A percentile compares a stretch with the other conserved stretches of the same genome.
Evolutionary conservation across 176 grass and related monocot genomes (phyloP).

Genomic region (Microstegium vimineum): DNA sequence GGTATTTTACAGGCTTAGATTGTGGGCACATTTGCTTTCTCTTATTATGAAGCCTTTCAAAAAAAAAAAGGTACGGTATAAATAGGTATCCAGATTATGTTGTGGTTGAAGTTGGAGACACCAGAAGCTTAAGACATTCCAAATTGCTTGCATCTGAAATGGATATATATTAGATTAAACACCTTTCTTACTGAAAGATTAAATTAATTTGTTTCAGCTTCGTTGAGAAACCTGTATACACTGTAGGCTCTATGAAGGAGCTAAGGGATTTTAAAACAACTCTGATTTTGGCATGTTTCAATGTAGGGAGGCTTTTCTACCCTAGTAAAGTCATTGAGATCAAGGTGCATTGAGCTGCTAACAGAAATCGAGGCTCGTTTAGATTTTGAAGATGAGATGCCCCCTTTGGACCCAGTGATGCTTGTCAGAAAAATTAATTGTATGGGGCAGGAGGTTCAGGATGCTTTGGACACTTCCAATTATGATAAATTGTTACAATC

Average conservation of each 20-base stretch:
- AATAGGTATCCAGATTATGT: background rate
- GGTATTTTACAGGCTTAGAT: constrained; percentile 26
- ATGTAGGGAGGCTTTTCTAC: constrained; percentile 85
- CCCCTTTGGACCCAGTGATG: constrained; percentile 49
- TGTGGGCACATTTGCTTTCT: background rate
- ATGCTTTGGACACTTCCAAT: constrained; percentile 80
- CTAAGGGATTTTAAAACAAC: background rate
- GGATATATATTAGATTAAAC: background rate
- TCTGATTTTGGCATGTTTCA: constrained; percentile 14
- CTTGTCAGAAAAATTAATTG: constrained; percentile 59
- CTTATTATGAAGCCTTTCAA: background rate
- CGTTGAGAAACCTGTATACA: background rate
- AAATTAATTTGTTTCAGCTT: constrained; percentile 8
- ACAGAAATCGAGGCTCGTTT: constrained; percentile 91
- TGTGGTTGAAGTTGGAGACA: background rate
- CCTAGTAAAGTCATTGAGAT: constrained; percentile 72
- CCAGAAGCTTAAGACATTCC: background rate
- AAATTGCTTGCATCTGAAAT: background rate
- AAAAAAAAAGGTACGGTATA: background rate
- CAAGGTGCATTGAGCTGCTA: constrained; percentile 75
- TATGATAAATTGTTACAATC: constrained; percentile 93
- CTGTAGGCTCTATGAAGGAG: background rate
- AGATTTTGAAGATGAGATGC: constrained; percentile 99
- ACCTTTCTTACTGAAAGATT: background rate
- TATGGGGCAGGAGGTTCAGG: constrained; percentile 64